Percentiles rank a stretch among this genome's conserved stretches.
Evolutionary conservation across 179 eudicot genomes (phyloP).

Genomic region (Dionaea muscipula): DNA sequence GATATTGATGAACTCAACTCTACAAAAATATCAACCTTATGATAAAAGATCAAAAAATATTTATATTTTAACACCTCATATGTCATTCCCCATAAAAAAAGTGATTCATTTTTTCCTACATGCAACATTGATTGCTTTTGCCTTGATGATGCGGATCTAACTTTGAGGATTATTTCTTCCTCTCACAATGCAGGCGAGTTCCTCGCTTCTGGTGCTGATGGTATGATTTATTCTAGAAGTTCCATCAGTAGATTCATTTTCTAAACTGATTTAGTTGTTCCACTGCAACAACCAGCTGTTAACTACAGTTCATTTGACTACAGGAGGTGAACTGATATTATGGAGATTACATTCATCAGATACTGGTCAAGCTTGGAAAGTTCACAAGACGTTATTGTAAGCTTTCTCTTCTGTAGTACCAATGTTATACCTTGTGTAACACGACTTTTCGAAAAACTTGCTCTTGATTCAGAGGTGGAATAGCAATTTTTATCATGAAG

Average conservation of each 20-base stretch:
- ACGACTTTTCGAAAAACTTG: too few species aligned
- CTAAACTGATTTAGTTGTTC: conserved; percentile 2
- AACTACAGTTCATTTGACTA: conserved; percentile 12
- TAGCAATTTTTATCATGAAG: too few species aligned
- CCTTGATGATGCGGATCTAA: not conserved
- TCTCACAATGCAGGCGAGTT: conserved; percentile 51
- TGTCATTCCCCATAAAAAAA: too few species aligned
- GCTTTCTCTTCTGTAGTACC: conserved; percentile 18
- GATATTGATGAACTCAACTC: too few species aligned
- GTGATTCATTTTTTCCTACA: too few species aligned
- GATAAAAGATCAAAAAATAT: too few species aligned
- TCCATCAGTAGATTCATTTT: not conserved
- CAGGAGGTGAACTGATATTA: conserved; percentile 80
- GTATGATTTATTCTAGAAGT: conserved; percentile 30
- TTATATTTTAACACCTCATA: too few species aligned
- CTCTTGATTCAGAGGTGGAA: too few species aligned
- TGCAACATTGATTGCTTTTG: not conserved
- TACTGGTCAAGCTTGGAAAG: conserved; percentile 74
- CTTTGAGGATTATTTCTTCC: not conserved
- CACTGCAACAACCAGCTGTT: conserved; percentile 2
- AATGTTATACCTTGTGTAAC: too few species aligned
- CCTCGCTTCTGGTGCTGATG: conserved; percentile 97
- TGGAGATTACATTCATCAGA: conserved; percentile 71
- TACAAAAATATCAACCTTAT: too few species aligned
- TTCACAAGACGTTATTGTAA: conserved; percentile 76